Conservation (phyloP, 345 rosid species). For the Lenwebbia sp. region DNA sequence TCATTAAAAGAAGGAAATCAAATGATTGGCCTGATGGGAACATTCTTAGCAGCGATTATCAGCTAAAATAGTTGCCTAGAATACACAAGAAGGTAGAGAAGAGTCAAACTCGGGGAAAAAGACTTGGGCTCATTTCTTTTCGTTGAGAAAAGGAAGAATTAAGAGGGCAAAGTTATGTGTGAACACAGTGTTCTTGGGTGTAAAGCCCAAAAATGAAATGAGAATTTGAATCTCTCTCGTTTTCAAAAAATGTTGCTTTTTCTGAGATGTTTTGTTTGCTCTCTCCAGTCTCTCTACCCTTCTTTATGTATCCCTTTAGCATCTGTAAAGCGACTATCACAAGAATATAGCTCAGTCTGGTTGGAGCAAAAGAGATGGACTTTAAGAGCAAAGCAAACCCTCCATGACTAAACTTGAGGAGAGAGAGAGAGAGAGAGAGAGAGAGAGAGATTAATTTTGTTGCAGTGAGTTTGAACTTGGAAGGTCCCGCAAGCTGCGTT, state of each 20-base stretch:
- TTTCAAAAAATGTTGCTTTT: not conserved
- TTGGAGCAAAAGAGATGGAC: not conserved
- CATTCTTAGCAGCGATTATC: not conserved
- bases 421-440: not conserved
- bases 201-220: not conserved
- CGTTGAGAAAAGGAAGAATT: not conserved
- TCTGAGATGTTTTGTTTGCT: not conserved
- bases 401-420: not conserved
- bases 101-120: not conserved
- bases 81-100: not conserved
- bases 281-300: not conserved
- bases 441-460: not conserved
- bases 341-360: not conserved
- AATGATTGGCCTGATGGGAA: conserved; percentile 5
- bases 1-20: not conserved
- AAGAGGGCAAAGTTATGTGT: not conserved
- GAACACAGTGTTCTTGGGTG: not conserved
- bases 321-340: not conserved
- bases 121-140: not conserved
- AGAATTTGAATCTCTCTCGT: not conserved
- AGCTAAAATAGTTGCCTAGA: not conserved
- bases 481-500: not conserved
- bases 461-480: not conserved
- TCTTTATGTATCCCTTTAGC: not conserved
- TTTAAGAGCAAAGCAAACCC: not conserved